A percentile compares a stretch with the other conserved stretches of the same genome.
Conservation (phyloP, 1,284 basidiomycete genomes). For the Grifola frondosa region DNA sequence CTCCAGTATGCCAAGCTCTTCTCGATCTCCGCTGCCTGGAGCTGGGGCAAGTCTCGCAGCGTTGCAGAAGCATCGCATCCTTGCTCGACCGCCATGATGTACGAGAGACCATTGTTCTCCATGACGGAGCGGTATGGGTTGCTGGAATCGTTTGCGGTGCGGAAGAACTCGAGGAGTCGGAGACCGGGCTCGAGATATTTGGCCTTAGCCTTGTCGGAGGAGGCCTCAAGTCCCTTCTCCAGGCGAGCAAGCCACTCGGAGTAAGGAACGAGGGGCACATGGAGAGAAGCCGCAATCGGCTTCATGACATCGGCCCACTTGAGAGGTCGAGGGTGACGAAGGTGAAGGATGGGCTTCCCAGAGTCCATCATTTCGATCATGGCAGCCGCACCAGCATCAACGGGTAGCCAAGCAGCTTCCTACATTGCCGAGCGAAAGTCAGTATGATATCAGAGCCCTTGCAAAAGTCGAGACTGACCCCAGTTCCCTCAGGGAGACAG, state of each 20-base stretch:
- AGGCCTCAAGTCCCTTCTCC: too few relatives aligned
- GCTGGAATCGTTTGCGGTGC: too few relatives aligned
- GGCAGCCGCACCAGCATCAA: slow-evolving; percentile 21
- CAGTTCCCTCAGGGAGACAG: slow-evolving; percentile 15
- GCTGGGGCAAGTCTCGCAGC: too few relatives aligned
- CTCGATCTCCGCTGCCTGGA: too few relatives aligned
- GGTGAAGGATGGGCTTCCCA: slow-evolving; percentile 1
- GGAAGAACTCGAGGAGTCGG: too few relatives aligned
- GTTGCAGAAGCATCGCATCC: too few relatives aligned
- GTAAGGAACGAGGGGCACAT: slow-evolving; percentile 23
- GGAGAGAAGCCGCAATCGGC: not conserved
- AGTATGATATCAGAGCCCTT: not conserved
- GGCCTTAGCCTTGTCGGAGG: too few relatives aligned
- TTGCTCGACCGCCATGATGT: not conserved
- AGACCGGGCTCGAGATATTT: too few relatives aligned
- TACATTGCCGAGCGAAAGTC: not conserved
- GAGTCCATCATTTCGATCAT: slow-evolving; percentile 22
- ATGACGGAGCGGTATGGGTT: not conserved
- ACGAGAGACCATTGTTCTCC: not conserved
- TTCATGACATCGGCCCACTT: not conserved
- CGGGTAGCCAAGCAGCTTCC: slow-evolving; percentile 21
- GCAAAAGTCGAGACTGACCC: slow-evolving; percentile 13
- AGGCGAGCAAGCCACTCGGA: slow-evolving; percentile 25
- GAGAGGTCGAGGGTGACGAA: slow-evolving; percentile 1
- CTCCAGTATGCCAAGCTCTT: too few relatives aligned